Evolutionary conservation across 371 early-diverging fungal species (phyloP).

Genomic region (Capniomyces stellatus): DNA sequence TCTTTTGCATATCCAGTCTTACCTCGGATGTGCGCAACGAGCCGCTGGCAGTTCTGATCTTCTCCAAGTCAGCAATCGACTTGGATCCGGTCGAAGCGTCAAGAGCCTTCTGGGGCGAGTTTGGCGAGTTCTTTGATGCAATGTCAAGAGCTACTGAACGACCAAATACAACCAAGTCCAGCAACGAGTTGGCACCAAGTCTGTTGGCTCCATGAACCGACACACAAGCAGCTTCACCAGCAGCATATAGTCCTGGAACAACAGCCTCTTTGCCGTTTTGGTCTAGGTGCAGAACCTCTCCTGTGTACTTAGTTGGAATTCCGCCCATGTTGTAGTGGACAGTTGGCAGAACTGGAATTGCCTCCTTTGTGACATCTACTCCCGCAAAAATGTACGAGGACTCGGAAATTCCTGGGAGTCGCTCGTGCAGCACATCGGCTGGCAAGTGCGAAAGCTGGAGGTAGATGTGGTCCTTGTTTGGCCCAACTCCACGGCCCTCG

Average conservation of each 20-base stretch:
- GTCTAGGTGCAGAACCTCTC: slow-evolving; percentile 70
- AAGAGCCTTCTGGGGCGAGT: slow-evolving; percentile 66
- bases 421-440: slow-evolving; percentile 76
- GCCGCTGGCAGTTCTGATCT: slow-evolving; percentile 69
- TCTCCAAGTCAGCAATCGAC: slow-evolving; percentile 85
- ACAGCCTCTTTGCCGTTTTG: slow-evolving; percentile 52
- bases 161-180: slow-evolving; percentile 95
- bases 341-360: slow-evolving; percentile 96
- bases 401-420: slow-evolving; percentile 96
- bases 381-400: slow-evolving; percentile 94
- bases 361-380: slow-evolving; percentile 97
- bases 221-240: slow-evolving; percentile 84
- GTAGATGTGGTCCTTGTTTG: slow-evolving; percentile 89
- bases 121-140: slow-evolving; percentile 67
- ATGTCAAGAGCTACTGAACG: slow-evolving; percentile 91
- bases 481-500: slow-evolving; percentile 92
- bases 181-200: slow-evolving; percentile 92
- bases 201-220: slow-evolving; percentile 97
- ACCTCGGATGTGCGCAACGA: slow-evolving; percentile 64
- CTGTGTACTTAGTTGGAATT: slow-evolving; percentile 92
- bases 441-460: slow-evolving; percentile 93
- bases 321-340: slow-evolving; percentile 99
- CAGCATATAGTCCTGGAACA: slow-evolving; percentile 88
- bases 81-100: slow-evolving; percentile 67
- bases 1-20: slow-evolving; percentile 89